Evolutionary conservation across 306 rosid genomes (phyloP), one percentile per base, ranked within the genome.

Genomic region (Vigna hirtella): DNA sequence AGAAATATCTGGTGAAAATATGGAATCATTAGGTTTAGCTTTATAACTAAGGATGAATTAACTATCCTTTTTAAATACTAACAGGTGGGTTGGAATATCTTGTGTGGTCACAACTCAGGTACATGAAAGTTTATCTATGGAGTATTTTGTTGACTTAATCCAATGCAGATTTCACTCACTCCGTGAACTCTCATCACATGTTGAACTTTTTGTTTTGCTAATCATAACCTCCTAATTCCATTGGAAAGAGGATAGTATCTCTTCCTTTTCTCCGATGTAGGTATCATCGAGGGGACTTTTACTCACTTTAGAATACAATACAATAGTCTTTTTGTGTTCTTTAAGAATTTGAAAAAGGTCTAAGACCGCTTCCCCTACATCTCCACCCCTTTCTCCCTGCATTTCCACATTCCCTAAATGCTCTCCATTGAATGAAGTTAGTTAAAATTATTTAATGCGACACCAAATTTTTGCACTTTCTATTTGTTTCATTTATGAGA

Each of bases 271-370:
- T 40, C 28, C 56, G 13, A 17, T 84, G 53, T 73, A 5, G 12
- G 47, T 42, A 9, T 42, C 24, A 12, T 12, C 9, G 24, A n/a
- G 45, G 18, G 24, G 49, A 55, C 45, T 40, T 40, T 43, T 43
- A 2, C 15, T 45, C 36, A 20, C 75, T 74, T 62, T 36, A 18
- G 50, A 40, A 66, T 28, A 28, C 32, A 28, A 28, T 28, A 28
- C 32, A 28, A 72, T 50, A 15, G 9, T 10, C 88, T 86, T 85
- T 81, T 87, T 82, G 80, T 81, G 68, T 83, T 76, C 82, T 78
- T 90, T 84, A 65, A 74, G 64, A 77, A 48, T 74, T 85, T 81
- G 40, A 64, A 85, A 85, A 84, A 74, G 82, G 76, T 79, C 69
- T 18, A 18, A 18, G 18, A 18, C 18, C 18, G 18, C 18, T 18